Conservation (phyloP, 164 flowering plant genomes). For the Vitis labrusca region DNA sequence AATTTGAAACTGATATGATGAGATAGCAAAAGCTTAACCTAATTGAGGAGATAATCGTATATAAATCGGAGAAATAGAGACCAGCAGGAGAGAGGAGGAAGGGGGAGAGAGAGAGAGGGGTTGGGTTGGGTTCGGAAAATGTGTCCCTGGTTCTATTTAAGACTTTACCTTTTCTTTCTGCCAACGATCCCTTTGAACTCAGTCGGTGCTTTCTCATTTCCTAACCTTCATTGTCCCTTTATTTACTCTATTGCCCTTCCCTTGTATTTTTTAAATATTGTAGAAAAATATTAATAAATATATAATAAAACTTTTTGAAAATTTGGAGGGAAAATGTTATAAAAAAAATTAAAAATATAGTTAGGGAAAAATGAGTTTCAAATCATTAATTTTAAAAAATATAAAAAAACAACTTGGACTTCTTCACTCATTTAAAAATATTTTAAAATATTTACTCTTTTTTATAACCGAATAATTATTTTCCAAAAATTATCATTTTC, state of each 20-base stretch:
- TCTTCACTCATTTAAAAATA: no score
- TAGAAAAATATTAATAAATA: no score
- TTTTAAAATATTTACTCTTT: no score
- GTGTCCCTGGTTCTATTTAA: slow-evolving; percentile 1
- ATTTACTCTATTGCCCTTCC: slow-evolving; percentile 4
- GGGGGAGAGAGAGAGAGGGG: background rate
- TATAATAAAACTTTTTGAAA: no score
- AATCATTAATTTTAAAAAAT: no score
- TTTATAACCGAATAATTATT: no score
- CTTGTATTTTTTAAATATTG: background rate
- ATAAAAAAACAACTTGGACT: no score
- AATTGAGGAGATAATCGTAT: slow-evolving; percentile 7
- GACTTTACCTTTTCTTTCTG: slow-evolving; percentile 10
- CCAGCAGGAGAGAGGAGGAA: background rate
- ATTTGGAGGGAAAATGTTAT: no score
- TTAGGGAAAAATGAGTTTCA: no score
- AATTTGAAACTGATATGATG: background rate
- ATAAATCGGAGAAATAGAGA: background rate
- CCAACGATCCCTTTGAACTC: slow-evolving; percentile 25
- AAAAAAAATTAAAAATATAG: no score
- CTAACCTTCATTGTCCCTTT: background rate
- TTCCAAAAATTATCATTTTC: no score
- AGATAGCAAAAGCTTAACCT: slow-evolving; percentile 1
- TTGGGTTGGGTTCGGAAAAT: background rate
- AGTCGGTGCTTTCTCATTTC: slow-evolving; percentile 13